phyloP scores from a whole-genome alignment of 352 stramenopile species.

The Phytophthora cactorum region DNA sequence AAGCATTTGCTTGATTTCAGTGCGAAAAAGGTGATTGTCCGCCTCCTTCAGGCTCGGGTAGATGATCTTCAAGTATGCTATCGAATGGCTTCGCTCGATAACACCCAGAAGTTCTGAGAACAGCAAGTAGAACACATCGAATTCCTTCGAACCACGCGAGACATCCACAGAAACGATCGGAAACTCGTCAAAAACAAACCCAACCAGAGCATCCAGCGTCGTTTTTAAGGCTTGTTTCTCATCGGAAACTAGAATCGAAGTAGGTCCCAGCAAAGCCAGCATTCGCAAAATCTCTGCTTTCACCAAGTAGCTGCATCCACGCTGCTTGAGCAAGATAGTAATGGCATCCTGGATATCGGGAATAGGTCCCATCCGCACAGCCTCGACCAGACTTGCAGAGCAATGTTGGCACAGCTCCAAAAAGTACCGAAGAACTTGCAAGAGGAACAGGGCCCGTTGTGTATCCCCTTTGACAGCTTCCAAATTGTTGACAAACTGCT shows the following conservation, averaged over 20 bases:
- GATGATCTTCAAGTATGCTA: conserved; percentile 57
- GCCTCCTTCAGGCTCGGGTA: conserved; percentile 73
- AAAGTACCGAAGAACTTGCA: conserved; percentile 55
- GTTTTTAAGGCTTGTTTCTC: conserved; percentile 13
- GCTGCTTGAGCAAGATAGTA: conserved; percentile 44
- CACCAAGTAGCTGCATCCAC: conserved; percentile 54
- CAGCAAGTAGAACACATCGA: conserved; percentile 64
- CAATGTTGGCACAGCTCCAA: conserved; percentile 51
- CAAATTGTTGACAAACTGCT: conserved; percentile 50
- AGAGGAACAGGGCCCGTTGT: conserved; percentile 42
- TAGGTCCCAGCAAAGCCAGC: conserved; percentile 40
- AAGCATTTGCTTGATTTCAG: conserved; percentile 58
- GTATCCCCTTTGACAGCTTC: conserved; percentile 26
- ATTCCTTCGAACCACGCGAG: conserved; percentile 61
- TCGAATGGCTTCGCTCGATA: conserved; percentile 57
- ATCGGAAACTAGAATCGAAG: conserved; percentile 10
- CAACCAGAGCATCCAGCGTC: conserved; percentile 43
- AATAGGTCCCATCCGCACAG: conserved; percentile 42
- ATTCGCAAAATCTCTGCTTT: conserved; percentile 67
- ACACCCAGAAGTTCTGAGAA: conserved; percentile 58
- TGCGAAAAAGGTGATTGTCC: conserved; percentile 54
- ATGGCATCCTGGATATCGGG: conserved; percentile 44
- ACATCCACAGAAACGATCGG: conserved; percentile 81
- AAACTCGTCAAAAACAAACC: conserved; percentile 78
- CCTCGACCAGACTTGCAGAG: conserved; percentile 34